phyloP scores from a whole-genome alignment of 345 rosid genomes.

The Viola odorata region DNA sequence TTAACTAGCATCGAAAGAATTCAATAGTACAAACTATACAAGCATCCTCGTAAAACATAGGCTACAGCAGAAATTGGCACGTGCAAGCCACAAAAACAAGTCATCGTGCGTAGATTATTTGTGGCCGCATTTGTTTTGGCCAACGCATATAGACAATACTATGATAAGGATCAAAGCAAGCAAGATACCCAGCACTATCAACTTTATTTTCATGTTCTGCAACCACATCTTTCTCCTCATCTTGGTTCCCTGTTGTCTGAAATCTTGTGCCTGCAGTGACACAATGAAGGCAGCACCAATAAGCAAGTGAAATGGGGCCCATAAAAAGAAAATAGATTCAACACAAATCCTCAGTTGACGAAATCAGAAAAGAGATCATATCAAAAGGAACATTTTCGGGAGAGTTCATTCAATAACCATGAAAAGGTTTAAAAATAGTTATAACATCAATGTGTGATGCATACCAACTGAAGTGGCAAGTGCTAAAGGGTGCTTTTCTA shows the following conservation, averaged over 20 bases:
- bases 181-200: conserved; percentile 50
- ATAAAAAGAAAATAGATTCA: no score
- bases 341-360: no score
- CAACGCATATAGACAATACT: conserved; percentile 38
- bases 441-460: no score
- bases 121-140: conserved; percentile 26
- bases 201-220: conserved; percentile 69
- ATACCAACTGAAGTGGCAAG: no score
- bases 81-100: conserved; percentile 7
- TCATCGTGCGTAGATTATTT: background rate
- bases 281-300: background rate
- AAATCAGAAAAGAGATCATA: no score
- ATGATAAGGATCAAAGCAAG: conserved; percentile 55
- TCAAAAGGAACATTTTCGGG: no score
- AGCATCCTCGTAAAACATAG: conserved; percentile 14
- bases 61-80: conserved; percentile 8
- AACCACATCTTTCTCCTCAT: conserved; percentile 76
- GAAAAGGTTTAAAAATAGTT: no score
- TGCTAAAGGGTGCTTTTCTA: no score
- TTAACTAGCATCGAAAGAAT: conserved; percentile 24
- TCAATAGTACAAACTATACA: conserved; percentile 33
- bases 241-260: conserved; percentile 61
- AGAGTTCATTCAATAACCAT: no score
- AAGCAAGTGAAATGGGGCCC: background rate
- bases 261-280: conserved; percentile 58